Evolutionary conservation across 2,329 filamentous ascomycete genomes (phyloP).

Genomic region (Cladophialophora bantiana): DNA sequence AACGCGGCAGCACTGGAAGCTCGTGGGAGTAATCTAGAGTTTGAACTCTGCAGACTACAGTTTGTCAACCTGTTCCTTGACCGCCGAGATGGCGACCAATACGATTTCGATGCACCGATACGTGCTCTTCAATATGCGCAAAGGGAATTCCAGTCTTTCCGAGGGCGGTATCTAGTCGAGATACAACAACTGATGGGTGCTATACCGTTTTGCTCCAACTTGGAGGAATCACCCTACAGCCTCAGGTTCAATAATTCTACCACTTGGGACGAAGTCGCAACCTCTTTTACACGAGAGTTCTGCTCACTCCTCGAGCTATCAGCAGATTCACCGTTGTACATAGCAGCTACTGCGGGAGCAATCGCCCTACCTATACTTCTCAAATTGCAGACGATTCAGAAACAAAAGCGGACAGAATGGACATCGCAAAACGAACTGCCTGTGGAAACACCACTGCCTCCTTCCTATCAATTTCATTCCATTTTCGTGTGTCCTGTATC

Average conservation of each 20-base stretch:
- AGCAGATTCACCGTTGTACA: slow-evolving; percentile 89
- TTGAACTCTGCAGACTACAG: slow-evolving; percentile 88
- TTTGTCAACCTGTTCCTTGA: slow-evolving; percentile 86
- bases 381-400: slow-evolving; percentile 87
- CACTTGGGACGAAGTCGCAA: slow-evolving; percentile 81
- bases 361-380: slow-evolving; percentile 88
- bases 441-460: slow-evolving; percentile 72
- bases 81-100: slow-evolving; percentile 58
- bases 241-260: slow-evolving; percentile 75
- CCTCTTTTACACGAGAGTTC: slow-evolving; percentile 92
- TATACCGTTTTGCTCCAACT: slow-evolving; percentile 78
- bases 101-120: slow-evolving; percentile 54
- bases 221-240: slow-evolving; percentile 79
- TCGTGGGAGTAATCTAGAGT: slow-evolving; percentile 90
- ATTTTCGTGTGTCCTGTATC: slow-evolving; percentile 98
- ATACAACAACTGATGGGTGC: slow-evolving; percentile 82
- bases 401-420: slow-evolving; percentile 91
- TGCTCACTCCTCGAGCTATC: slow-evolving; percentile 89
- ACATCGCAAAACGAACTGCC: slow-evolving; percentile 89
- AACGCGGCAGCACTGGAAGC: slow-evolving; percentile 76
- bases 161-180: slow-evolving; percentile 75
- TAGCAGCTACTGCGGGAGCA: slow-evolving; percentile 88
- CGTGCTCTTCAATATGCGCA: slow-evolving; percentile 79
- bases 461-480: slow-evolving; percentile 78
- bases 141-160: slow-evolving; percentile 75